A percentile compares a stretch with the other conserved stretches of the same genome.
Conservation (phyloP, 805 yeast species). For the Schizosaccharomyces lindneri region DNA sequence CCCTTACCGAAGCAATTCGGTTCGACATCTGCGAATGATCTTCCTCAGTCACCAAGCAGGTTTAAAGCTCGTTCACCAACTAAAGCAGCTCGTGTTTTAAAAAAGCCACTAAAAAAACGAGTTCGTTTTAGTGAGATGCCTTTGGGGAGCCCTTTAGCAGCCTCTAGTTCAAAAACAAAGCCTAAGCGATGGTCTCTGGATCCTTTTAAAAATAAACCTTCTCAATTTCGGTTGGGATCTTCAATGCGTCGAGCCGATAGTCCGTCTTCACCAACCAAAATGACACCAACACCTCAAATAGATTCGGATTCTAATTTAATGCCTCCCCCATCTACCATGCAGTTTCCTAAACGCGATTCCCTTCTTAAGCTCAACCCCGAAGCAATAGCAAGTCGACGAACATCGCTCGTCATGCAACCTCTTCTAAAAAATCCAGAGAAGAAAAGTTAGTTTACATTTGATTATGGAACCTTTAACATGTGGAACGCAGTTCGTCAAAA, state of each 20-base stretch:
- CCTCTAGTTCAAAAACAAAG: neutral
- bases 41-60: neutral
- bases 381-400: neutral
- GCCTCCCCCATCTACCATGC: neutral
- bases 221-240: no score
- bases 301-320: neutral
- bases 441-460: neutral
- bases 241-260: no score
- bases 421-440: neutral
- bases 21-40: neutral
- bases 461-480: no score
- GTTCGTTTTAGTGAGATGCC: neutral
- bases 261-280: neutral
- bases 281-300: neutral
- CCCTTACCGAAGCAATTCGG: neutral
- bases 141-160: neutral
- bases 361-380: neutral
- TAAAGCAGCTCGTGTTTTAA: neutral
- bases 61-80: neutral
- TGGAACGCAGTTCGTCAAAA: no score
- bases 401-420: neutral
- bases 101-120: neutral
- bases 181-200: neutral
- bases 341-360: neutral
- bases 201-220: neutral